Percentiles rank a stretch among this genome's conserved stretches.
Conservation (phyloP, 768 basidiomycete species). For the Lentinula lateritia region DNA sequence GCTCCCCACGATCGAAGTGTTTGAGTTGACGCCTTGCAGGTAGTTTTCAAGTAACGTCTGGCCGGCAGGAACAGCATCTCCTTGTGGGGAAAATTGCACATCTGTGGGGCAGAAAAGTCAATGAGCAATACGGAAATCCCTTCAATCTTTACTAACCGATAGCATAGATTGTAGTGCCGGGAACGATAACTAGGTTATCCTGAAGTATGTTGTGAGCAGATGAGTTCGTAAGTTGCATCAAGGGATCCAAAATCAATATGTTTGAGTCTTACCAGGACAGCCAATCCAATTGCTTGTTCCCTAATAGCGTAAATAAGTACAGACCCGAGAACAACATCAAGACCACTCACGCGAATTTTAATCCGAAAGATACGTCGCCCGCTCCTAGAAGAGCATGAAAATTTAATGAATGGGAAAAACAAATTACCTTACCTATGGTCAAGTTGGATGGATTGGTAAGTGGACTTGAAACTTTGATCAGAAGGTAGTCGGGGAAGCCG, state of each 20-base stretch:
- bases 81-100: conserved; percentile 58
- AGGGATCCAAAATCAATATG: background rate
- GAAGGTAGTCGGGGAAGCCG: conserved; percentile 59
- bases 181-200: conserved; percentile 51
- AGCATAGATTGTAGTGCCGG: conserved; percentile 51
- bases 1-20: conserved; percentile 51
- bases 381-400: conserved; percentile 27
- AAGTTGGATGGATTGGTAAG: conserved; percentile 62
- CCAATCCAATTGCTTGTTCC: conserved; percentile 49
- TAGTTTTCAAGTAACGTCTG: conserved; percentile 57
- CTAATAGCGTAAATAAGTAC: conserved; percentile 18
- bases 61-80: conserved; percentile 47
- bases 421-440: conserved; percentile 27
- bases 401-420: background rate
- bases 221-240: background rate
- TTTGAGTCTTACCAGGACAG: conserved; percentile 39
- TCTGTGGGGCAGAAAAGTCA: conserved; percentile 24
- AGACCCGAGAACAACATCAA: background rate
- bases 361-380: conserved; percentile 57
- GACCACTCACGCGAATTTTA: conserved; percentile 47
- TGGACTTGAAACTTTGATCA: conserved; percentile 57
- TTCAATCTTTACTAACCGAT: conserved; percentile 32
- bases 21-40: conserved; percentile 55
- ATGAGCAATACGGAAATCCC: background rate
- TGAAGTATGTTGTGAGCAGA: conserved; percentile 16